Percentiles rank a stretch among this genome's conserved stretches.
These are phyloP conservation scores for Castanospermum australe DNA, from an alignment of 306 rosid species.

Conservation along the genomic window DNA sequence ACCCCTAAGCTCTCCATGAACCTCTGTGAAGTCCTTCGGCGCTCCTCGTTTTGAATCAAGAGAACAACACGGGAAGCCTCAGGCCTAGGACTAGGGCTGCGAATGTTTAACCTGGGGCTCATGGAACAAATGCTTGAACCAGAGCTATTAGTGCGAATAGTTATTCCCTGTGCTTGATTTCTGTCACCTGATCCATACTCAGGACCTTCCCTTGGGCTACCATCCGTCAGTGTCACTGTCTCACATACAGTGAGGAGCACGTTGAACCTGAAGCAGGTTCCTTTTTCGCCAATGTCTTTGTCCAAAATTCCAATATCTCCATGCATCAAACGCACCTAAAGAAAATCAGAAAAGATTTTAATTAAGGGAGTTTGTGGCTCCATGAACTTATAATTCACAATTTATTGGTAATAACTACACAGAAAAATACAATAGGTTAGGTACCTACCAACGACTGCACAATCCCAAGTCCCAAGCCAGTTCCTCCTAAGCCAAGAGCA, in stretches of 20 bases:
- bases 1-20: conserved; percentile 44
- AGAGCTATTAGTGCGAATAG: conserved; percentile 23
- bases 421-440: no score
- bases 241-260: conserved; percentile 44
- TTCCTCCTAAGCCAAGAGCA: conserved; percentile 59
- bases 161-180: conserved; percentile 5
- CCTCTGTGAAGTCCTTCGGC: conserved; percentile 16
- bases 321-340: conserved; percentile 78
- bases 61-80: conserved; percentile 48
- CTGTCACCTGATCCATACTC: conserved; percentile 16
- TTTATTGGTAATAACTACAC: not conserved
- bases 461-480: conserved; percentile 95
- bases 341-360: not conserved
- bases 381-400: not conserved
- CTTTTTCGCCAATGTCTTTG: conserved; percentile 62
- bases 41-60: conserved; percentile 4
- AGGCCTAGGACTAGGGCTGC: conserved; percentile 29
- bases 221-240: not conserved
- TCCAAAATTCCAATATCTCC: conserved; percentile 76
- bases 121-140: conserved; percentile 31
- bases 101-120: conserved; percentile 37
- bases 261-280: conserved; percentile 75
- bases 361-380: not conserved
- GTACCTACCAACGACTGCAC: conserved; percentile 77
- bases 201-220: conserved; percentile 32